phyloP scores from a whole-genome alignment of 768 basidiomycete species.

The Erythrobasidium yunnanense region DNA sequence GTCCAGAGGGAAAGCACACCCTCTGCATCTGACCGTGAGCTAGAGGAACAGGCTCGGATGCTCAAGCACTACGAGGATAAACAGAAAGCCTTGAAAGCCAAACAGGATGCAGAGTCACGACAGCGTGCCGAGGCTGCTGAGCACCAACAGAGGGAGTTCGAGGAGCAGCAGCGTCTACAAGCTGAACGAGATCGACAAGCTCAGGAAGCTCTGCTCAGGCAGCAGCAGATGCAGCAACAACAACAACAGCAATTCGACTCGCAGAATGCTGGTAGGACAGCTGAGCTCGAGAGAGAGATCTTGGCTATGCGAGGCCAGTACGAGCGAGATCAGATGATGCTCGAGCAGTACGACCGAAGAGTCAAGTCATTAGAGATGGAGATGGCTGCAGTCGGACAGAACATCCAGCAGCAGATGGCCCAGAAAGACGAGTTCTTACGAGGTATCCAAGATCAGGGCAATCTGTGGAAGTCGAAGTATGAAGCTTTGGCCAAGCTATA shows the following conservation, averaged over 20 bases:
- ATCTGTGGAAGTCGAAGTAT: constrained; percentile 94
- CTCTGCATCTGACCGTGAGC: constrained; percentile 50
- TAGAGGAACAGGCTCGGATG: constrained; percentile 84
- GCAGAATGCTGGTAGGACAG: constrained; percentile 66
- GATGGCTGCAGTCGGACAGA: constrained; percentile 58
- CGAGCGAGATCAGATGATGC: constrained; percentile 90
- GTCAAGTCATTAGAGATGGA: constrained; percentile 93
- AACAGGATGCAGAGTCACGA: constrained; percentile 72
- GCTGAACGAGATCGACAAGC: constrained; percentile 76
- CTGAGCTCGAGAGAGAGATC: constrained; percentile 78
- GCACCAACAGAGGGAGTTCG: constrained; percentile 75
- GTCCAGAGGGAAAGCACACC: constrained; percentile 14
- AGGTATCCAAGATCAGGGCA: constrained; percentile 92
- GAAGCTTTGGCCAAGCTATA: constrained; percentile 96
- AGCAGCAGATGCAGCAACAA: too few relatives aligned
- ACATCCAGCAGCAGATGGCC: constrained; percentile 70
- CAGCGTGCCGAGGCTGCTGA: constrained; percentile 64
- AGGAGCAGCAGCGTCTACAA: constrained; percentile 73
- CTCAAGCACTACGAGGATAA: constrained; percentile 94
- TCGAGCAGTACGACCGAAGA: constrained; percentile 96
- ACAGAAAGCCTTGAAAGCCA: constrained; percentile 70
- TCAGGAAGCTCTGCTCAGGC: constrained; percentile 62
- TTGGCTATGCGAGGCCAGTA: constrained; percentile 91
- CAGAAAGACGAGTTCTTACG: constrained; percentile 93
- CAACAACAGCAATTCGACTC: constrained; percentile 44